Base-by-base conservation (phyloP, 2,329 filamentous ascomycete species). In the Colletotrichum camelliae region DNA sequence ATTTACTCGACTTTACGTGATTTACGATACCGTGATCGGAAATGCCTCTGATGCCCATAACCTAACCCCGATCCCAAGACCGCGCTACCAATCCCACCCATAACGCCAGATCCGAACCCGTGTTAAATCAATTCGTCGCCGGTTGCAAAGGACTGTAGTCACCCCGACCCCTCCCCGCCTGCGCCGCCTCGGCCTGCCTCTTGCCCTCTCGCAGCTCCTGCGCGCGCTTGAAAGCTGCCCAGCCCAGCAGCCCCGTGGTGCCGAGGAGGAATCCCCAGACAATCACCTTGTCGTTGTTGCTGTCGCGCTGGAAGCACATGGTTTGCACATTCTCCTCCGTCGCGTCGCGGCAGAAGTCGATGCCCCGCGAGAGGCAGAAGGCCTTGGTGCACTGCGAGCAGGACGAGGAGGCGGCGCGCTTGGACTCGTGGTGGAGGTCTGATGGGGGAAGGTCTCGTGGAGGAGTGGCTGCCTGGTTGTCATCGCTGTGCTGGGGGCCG, bases 251-350 rank as follows among this genome's bases (percentile, higher is more conserved):
- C 1, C 91, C 91, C 5, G 88, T 80, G 1, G 91, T 93, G 69
- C 89, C 90, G 12, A 91, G 81, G 65, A 93, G 89, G 83, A 93
- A 93, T 1, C 86, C 89, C 88, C 92, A 91, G 5, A 93, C 92
- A 43, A 93, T 93, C 78, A 93, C 88, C 83, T 90, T 89, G 83
- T 93, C 92, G 84, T 93, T 93, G 82, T 89, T 89, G 81, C 90
- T 92, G 82, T 93, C 92, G 77, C 92, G 89, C 86, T 93, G 91
- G 84, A 93, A 93, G 82, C 92, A 93, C 80, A 88, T 87, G 33
- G 92, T 92, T 57, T 90, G 84, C 24, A 93, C 90, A 80, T 93
- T 91, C 80, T 89, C 90, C 79, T 93, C 91, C 78, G 89, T 88
- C 69, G 91, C 91, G 78, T 89, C 87, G 80, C 91, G 89, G 86